These are phyloP conservation scores for Pinus albicaulis DNA, from an alignment of 75 land plant genomes.

Conservation along the genomic window DNA sequence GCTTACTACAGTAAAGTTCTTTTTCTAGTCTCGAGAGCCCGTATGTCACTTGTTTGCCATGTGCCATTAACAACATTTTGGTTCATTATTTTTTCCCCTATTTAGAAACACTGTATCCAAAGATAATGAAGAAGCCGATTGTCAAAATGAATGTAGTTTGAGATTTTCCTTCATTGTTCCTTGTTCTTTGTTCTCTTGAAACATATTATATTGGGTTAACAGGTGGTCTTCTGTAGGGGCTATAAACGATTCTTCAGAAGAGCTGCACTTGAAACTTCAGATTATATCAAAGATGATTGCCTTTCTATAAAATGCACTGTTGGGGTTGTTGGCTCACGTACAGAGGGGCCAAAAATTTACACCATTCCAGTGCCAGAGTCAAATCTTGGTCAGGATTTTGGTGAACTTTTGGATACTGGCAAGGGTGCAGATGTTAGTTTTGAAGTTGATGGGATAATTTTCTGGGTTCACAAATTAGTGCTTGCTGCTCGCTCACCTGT, in stretches of 20 bases:
- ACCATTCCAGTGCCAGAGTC: constrained; percentile 29
- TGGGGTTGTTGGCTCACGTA: constrained; percentile 59
- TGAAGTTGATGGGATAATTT: constrained; percentile 69
- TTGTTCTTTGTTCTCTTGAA: too few relatives aligned
- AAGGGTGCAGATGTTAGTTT: constrained; percentile 59
- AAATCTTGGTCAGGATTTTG: constrained; percentile 69
- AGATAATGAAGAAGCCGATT: not conserved
- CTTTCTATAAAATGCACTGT: constrained; percentile 50
- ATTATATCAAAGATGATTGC: constrained; percentile 63
- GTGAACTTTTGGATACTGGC: constrained; percentile 61
- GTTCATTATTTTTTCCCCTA: too few relatives aligned
- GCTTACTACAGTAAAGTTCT: too few relatives aligned
- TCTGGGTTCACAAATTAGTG: constrained; percentile 71
- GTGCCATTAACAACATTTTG: too few relatives aligned
- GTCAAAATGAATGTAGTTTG: constrained; percentile 5
- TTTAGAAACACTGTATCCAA: too few relatives aligned
- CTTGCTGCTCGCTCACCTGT: constrained; percentile 86
- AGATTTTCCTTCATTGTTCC: too few relatives aligned
- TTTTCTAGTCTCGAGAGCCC: too few relatives aligned
- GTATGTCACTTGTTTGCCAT: too few relatives aligned
- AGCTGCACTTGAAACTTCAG: constrained; percentile 35
- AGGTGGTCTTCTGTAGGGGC: constrained; percentile 19
- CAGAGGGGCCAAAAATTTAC: constrained; percentile 74
- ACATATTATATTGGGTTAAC: too few relatives aligned
- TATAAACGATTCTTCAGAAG: constrained; percentile 53